Percentiles rank a stretch among this genome's conserved stretches.
Evolutionary conservation across 2,329 filamentous ascomycete species (phyloP).

Genomic region (Trichoderma polysporum): DNA sequence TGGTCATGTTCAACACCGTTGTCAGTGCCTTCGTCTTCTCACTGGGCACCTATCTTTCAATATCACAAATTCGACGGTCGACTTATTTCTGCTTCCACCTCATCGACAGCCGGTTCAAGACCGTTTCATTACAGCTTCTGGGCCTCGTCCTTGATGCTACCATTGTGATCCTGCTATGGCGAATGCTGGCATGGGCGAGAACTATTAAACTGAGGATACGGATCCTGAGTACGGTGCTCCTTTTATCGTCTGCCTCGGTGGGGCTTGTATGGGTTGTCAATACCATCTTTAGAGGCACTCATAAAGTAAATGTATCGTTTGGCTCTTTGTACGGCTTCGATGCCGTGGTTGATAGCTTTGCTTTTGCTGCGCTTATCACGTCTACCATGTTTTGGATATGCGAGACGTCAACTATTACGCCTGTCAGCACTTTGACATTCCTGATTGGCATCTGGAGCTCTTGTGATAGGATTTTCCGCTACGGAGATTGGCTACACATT

Average conservation of each 20-base stretch:
- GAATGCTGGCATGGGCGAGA: constrained; percentile 51
- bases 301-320: constrained; percentile 34
- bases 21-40: constrained; percentile 41
- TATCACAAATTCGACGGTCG: constrained; percentile 42
- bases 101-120: constrained; percentile 39
- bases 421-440: constrained; percentile 45
- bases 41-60: constrained; percentile 43
- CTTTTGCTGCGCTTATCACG: constrained; percentile 45
- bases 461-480: constrained; percentile 36
- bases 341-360: constrained; percentile 47
- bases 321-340: constrained; percentile 50
- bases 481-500: constrained; percentile 48
- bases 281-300: constrained; percentile 31
- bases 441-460: constrained; percentile 41
- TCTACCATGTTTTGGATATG: constrained; percentile 48
- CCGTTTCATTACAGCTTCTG: constrained; percentile 43
- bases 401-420: constrained; percentile 46
- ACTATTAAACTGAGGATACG: constrained; percentile 49
- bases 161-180: constrained; percentile 51
- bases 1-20: constrained; percentile 37
- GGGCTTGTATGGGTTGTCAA: constrained; percentile 39
- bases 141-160: constrained; percentile 48
- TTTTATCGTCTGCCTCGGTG: constrained; percentile 41
- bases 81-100: constrained; percentile 52
- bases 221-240: constrained; percentile 44